phyloP scores from a whole-genome alignment of 305 asterid genomes.

The Fraxinus angustifolia region DNA sequence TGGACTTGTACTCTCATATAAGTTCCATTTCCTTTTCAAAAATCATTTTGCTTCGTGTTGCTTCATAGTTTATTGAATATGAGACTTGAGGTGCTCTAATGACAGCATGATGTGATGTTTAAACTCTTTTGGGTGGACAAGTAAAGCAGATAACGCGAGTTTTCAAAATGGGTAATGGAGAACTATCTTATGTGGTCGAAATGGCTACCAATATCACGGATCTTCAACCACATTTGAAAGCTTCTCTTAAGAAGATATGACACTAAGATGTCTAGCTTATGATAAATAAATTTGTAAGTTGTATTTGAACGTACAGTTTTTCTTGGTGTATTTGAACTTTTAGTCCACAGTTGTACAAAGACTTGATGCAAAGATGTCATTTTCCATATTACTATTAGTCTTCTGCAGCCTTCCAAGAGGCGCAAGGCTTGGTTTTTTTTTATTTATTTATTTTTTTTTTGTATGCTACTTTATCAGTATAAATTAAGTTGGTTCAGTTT shows the following conservation, averaged over 20 bases:
- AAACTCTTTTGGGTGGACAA: constrained; percentile 25
- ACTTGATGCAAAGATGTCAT: neutral
- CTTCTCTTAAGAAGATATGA: constrained; percentile 51
- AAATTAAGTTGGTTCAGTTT: too few relatives aligned
- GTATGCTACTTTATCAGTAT: too few relatives aligned
- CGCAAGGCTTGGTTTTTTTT: neutral
- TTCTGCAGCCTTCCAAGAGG: neutral
- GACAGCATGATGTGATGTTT: neutral
- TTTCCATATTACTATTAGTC: neutral
- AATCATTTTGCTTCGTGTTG: neutral
- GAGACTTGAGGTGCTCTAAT: neutral
- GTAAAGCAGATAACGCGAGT: constrained; percentile 47
- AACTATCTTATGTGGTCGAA: constrained; percentile 42
- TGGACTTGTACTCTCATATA: neutral
- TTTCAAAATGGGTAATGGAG: constrained; percentile 46
- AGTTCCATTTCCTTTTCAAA: neutral
- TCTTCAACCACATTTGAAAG: constrained; percentile 56
- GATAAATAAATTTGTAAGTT: neutral
- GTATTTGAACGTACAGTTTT: neutral
- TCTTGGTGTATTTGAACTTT: neutral
- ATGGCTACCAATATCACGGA: constrained; percentile 50
- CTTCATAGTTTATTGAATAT: neutral
- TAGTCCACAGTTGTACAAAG: neutral
- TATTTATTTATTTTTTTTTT: too few relatives aligned
- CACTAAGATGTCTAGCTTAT: neutral